These are phyloP conservation scores for Pulveroboletus sp. DNA, from an alignment of 768 basidiomycete species.

Conservation along the genomic window DNA sequence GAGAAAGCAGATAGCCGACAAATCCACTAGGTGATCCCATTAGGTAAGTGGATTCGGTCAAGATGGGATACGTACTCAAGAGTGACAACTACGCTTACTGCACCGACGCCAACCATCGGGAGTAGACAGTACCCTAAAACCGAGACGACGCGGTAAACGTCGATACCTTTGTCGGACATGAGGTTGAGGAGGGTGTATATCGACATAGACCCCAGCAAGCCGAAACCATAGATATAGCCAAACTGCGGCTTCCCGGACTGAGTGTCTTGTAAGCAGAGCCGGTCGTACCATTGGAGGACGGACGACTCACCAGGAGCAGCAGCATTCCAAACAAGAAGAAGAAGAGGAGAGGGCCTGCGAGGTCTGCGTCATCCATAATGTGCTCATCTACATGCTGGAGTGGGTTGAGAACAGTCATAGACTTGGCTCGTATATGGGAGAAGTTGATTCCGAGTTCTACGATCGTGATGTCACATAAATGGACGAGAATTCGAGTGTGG, in stretches of 20 bases:
- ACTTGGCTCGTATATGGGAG: conserved; percentile 90
- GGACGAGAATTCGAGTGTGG: not conserved
- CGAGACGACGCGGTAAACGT: conserved; percentile 91
- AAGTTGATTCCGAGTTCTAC: conserved; percentile 98
- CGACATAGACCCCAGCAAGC: conserved; percentile 87
- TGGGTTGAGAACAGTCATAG: conserved; percentile 94
- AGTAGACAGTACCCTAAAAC: conserved; percentile 96
- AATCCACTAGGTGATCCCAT: conserved; percentile 50
- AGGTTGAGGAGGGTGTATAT: conserved; percentile 95
- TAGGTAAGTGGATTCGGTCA: conserved; percentile 6
- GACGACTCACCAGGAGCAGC: conserved; percentile 76
- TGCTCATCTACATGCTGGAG: conserved; percentile 77
- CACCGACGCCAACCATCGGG: conserved; percentile 94
- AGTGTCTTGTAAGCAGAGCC: not conserved
- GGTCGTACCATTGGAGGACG: not conserved
- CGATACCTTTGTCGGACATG: conserved; percentile 94
- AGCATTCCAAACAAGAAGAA: conserved; percentile 93
- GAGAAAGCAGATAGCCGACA: conserved; percentile 81
- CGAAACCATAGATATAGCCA: conserved; percentile 98
- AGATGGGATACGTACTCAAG: conserved; percentile 67
- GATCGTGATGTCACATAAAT: not conserved
- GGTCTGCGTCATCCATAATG: conserved; percentile 99
- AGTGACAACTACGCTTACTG: conserved; percentile 80
- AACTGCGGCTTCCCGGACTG: conserved; percentile 99
- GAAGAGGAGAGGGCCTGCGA: conserved; percentile 94